phyloP scores from a whole-genome alignment of 1,139 yeast species.

The Scheffersomyces illinoinensis region DNA sequence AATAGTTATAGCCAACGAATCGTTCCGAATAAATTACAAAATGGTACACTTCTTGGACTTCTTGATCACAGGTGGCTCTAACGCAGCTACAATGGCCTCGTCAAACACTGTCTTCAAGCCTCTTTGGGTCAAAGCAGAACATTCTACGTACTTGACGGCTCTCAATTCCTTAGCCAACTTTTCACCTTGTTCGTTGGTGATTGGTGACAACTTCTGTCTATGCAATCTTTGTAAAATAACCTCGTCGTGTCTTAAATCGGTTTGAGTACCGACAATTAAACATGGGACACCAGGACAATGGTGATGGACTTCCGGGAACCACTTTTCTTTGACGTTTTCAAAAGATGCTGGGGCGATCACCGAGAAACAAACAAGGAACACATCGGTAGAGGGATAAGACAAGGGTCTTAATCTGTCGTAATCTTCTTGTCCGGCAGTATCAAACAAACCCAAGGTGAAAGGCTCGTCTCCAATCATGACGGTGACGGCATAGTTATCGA shows the following conservation, averaged over 20 bases:
- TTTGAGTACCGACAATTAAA: conserved; percentile 92
- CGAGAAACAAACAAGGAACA: conserved; percentile 89
- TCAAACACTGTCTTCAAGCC: conserved; percentile 95
- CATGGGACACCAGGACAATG: conserved; percentile 98
- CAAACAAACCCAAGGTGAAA: conserved; percentile 91
- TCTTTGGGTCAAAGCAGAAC: conserved; percentile 96
- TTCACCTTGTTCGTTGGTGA: conserved; percentile 85
- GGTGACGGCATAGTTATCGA: conserved; percentile 96
- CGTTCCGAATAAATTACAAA: conserved; percentile 8
- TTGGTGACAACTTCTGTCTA: conserved; percentile 87
- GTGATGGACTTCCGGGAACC: conserved; percentile 98
- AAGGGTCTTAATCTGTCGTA: conserved; percentile 96
- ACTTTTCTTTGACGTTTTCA: conserved; percentile 95
- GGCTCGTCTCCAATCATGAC: conserved; percentile 99
- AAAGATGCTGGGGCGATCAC: conserved; percentile 97
- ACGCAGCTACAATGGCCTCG: conserved; percentile 95
- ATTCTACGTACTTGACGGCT: conserved; percentile 95
- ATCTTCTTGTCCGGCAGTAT: conserved; percentile 99
- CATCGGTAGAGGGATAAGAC: conserved; percentile 95
- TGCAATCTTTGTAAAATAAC: conserved; percentile 85
- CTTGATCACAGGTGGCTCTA: conserved; percentile 86
- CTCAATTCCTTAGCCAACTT: conserved; percentile 89
- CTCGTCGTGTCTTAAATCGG: conserved; percentile 91
- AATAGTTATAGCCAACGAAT: not conserved
- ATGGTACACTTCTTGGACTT: conserved; percentile 77